Conservation (phyloP, 805 yeast genomes). For the Debaryomyces hansenii region DNA sequence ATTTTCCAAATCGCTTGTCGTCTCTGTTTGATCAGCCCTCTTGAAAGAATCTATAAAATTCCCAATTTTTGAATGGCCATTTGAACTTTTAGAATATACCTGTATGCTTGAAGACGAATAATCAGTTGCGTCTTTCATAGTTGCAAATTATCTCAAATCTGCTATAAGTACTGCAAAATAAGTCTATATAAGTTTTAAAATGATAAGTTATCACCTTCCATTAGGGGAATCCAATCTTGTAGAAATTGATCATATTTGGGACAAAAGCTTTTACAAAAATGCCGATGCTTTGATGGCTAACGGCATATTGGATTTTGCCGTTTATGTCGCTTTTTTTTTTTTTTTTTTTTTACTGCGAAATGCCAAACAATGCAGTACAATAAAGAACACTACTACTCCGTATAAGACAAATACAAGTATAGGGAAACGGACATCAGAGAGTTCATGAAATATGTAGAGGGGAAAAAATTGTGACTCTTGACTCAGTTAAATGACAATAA, state of each 20-base stretch:
- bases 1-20: background rate
- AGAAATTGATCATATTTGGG: background rate
- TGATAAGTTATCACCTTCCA: background rate
- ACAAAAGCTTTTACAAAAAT: too few species aligned
- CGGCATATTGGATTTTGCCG: too few species aligned
- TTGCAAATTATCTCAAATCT: background rate
- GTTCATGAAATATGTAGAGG: too few species aligned
- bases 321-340: too few species aligned
- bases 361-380: too few species aligned
- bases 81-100: background rate
- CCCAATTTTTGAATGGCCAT: background rate
- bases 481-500: too few species aligned
- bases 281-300: too few species aligned
- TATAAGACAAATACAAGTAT: too few species aligned
- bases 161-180: background rate
- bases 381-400: too few species aligned
- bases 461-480: too few species aligned
- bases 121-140: background rate
- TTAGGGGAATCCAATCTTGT: background rate
- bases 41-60: background rate
- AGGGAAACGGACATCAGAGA: too few species aligned
- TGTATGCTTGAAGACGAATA: background rate
- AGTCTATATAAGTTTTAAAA: background rate
- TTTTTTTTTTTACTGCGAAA: too few species aligned
- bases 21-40: background rate